Evolutionary conservation across 768 basidiomycete species (phyloP).

Genomic region (Tricholoma sp.): DNA sequence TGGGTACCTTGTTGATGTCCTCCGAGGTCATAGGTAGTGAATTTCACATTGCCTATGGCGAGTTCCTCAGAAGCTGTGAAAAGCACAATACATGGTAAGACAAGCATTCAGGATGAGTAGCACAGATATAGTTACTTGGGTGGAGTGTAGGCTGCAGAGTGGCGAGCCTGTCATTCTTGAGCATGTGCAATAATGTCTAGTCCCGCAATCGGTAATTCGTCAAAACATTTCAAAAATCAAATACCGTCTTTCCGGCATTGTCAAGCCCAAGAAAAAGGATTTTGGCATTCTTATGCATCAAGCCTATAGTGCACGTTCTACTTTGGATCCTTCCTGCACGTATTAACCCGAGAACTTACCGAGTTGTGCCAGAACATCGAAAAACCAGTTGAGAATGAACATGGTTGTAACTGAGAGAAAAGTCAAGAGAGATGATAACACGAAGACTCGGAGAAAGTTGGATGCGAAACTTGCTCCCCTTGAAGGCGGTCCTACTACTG

Average conservation of each 20-base stretch:
- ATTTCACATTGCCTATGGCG: conserved; percentile 98
- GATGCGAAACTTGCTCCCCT: no score
- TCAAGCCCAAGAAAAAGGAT: conserved; percentile 98
- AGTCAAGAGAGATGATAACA: conserved; percentile 2
- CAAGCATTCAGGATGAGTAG: conserved; percentile 2
- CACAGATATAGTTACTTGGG: conserved; percentile 62
- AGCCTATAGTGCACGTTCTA: conserved; percentile 44
- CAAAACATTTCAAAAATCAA: conserved; percentile 18
- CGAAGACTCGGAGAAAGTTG: no score
- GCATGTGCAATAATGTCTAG: conserved; percentile 95
- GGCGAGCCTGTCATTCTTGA: conserved; percentile 98
- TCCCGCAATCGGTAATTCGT: conserved; percentile 4
- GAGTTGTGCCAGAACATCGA: conserved; percentile 90
- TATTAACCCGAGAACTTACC: conserved; percentile 45
- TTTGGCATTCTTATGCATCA: conserved; percentile 98
- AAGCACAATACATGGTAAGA: conserved; percentile 4
- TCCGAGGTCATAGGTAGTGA: conserved; percentile 97
- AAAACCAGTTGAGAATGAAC: conserved; percentile 94
- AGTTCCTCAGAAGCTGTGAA: conserved; percentile 91
- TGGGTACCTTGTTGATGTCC: conserved; percentile 89
- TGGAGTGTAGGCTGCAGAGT: conserved; percentile 97
- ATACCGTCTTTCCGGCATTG: conserved; percentile 98
- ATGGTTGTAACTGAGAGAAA: conserved; percentile 32
- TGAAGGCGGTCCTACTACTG: no score
- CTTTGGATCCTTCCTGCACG: not conserved